phyloP scores from a whole-genome alignment of 805 yeast genomes.

The Myxozyma geophila region DNA sequence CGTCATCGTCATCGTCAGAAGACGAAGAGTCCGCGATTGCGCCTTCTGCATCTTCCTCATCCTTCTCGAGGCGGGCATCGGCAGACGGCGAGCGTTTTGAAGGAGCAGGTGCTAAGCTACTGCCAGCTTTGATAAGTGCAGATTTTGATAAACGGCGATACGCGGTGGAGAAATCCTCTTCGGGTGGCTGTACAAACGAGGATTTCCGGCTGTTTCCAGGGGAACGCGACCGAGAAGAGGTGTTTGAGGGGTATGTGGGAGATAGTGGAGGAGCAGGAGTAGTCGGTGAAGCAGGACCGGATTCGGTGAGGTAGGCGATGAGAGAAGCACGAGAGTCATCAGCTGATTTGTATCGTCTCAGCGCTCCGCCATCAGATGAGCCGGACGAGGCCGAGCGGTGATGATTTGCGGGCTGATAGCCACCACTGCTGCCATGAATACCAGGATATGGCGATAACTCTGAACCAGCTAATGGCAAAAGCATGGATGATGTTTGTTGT shows the following conservation, averaged over 20 bases:
- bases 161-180: constrained; percentile 36
- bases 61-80: constrained; percentile 35
- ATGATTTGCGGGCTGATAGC: constrained; percentile 11
- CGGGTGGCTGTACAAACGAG: constrained; percentile 7
- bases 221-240: constrained; percentile 21
- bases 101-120: constrained; percentile 33
- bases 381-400: constrained; percentile 29
- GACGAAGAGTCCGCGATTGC: constrained; percentile 39
- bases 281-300: constrained; percentile 19
- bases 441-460: constrained; percentile 28
- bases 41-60: constrained; percentile 34
- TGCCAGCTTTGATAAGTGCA: constrained; percentile 37
- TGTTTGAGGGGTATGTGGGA: constrained; percentile 13
- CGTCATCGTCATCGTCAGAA: constrained; percentile 35
- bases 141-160: constrained; percentile 37
- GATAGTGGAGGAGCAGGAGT: constrained; percentile 18
- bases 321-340: constrained; percentile 20
- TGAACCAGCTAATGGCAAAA: constrained; percentile 30
- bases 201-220: constrained; percentile 19
- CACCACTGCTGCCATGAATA: constrained; percentile 1
- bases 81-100: constrained; percentile 26
- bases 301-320: constrained; percentile 10
- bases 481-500: constrained; percentile 20
- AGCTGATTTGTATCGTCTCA: constrained; percentile 30
- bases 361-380: constrained; percentile 23